Evolutionary conservation across 306 rosid genomes (phyloP).

Genomic region (Acacia crassicarpa): DNA sequence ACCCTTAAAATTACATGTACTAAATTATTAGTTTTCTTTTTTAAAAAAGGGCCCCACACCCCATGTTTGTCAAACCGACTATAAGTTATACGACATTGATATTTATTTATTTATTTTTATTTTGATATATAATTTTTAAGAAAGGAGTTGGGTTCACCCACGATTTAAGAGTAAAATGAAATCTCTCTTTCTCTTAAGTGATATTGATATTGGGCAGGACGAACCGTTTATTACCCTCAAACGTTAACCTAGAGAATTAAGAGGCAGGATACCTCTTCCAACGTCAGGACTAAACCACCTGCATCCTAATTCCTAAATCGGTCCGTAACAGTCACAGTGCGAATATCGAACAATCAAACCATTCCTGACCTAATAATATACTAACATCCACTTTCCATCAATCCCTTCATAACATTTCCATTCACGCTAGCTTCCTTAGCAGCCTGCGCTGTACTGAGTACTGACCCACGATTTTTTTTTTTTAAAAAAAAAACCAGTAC

Average conservation of each 20-base stretch:
- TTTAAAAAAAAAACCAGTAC: neutral
- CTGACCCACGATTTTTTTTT: too few species aligned
- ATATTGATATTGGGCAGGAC: too few species aligned
- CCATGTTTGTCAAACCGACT: neutral
- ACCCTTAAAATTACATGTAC: too few species aligned
- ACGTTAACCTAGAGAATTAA: too few species aligned
- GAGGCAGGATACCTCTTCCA: too few species aligned
- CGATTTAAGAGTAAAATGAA: too few species aligned
- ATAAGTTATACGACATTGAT: neutral
- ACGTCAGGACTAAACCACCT: neutral
- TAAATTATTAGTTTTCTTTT: too few species aligned
- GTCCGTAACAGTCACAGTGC: neutral
- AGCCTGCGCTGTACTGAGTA: neutral
- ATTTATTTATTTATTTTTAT: too few species aligned
- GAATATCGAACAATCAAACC: neutral
- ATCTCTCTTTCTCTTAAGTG: too few species aligned
- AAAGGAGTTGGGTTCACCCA: too few species aligned
- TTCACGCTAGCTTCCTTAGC: neutral
- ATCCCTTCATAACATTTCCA: neutral
- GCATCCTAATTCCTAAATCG: neutral
- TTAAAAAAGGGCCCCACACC: neutral
- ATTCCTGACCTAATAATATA: neutral
- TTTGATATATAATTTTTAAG: too few species aligned
- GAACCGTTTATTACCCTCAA: too few species aligned
- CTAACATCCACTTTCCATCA: neutral